Percentiles rank a stretch among this genome's conserved stretches.
phyloP scores from a whole-genome alignment of 1,284 basidiomycete species.

The Xerocomus tenax region DNA sequence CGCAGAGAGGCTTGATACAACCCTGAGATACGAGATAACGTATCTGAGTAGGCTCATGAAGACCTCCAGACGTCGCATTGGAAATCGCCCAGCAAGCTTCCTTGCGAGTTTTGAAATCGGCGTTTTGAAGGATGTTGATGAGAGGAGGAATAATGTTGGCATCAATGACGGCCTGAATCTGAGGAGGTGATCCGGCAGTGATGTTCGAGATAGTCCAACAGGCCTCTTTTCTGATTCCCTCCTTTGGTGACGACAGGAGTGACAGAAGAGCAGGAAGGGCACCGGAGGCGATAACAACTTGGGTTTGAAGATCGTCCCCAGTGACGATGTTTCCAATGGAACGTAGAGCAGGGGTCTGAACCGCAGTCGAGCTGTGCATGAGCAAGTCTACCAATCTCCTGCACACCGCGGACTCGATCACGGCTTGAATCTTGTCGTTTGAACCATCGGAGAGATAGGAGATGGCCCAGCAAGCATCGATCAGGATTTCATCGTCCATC shows the following conservation, averaged over 20 bases:
- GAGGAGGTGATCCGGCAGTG: constrained; percentile 91
- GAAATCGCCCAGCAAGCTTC: constrained; percentile 99
- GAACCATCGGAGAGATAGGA: constrained; percentile 98
- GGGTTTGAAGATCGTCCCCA: constrained; percentile 96
- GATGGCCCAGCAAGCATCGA: constrained; percentile 99
- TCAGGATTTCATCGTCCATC: constrained; percentile 96
- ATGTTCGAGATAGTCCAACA: constrained; percentile 99
- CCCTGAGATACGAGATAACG: constrained; percentile 96
- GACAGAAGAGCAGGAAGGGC: constrained; percentile 89
- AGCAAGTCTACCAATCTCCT: constrained; percentile 94
- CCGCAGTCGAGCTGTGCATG: constrained; percentile 94
- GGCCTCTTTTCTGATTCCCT: constrained; percentile 92
- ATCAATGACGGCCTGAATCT: constrained; percentile 87
- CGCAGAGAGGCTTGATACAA: constrained; percentile 97
- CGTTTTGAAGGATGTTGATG: constrained; percentile 95
- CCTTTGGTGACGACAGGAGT: constrained; percentile 89
- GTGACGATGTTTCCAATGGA: constrained; percentile 99
- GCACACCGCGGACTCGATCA: constrained; percentile 97
- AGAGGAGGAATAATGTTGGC: constrained; percentile 94
- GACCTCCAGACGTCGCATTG: constrained; percentile 95
- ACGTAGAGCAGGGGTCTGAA: constrained; percentile 96
- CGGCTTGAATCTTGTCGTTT: constrained; percentile 99
- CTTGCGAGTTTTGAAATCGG: constrained; percentile 99
- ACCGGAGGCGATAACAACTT: constrained; percentile 95
- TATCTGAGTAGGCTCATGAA: constrained; percentile 95